Conservation (phyloP, 2,329 filamentous ascomycete genomes). For the Cercospora zeina region DNA sequence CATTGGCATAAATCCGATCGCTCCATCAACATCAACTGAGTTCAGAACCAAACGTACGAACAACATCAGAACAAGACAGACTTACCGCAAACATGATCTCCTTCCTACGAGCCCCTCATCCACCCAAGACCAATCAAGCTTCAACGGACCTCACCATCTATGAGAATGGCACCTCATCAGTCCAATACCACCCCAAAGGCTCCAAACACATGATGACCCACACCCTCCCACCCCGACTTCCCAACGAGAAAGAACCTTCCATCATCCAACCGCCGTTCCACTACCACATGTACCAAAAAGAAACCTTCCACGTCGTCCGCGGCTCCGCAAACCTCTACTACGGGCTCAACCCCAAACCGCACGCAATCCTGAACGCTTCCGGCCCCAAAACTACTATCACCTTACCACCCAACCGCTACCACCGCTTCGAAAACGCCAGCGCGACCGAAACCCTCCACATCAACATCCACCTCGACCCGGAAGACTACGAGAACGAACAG, state of each 20-base stretch:
- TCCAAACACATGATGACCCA: conserved; percentile 32
- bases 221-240: conserved; percentile 26
- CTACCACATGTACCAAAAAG: conserved; percentile 32
- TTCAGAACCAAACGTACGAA: background rate
- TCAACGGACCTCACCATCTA: conserved; percentile 25
- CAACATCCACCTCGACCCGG: conserved; percentile 28
- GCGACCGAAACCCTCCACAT: conserved; percentile 24
- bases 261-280: conserved; percentile 31
- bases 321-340: conserved; percentile 29
- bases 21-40: background rate
- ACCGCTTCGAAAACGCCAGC: conserved; percentile 30
- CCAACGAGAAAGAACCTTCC: conserved; percentile 25
- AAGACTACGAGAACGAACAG: conserved; percentile 31
- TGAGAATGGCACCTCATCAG: conserved; percentile 29
- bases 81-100: conserved; percentile 19
- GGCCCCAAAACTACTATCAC: conserved; percentile 20
- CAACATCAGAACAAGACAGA: background rate
- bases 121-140: conserved; percentile 27
- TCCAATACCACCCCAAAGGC: conserved; percentile 28
- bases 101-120: conserved; percentile 28
- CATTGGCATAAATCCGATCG: conserved; percentile 1
- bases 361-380: conserved; percentile 15
- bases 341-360: conserved; percentile 25
- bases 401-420: conserved; percentile 27
- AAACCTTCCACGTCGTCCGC: conserved; percentile 26